Base-by-base conservation (phyloP, 148 eudicot genomes). In the Pharnaceum exiguum region DNA sequence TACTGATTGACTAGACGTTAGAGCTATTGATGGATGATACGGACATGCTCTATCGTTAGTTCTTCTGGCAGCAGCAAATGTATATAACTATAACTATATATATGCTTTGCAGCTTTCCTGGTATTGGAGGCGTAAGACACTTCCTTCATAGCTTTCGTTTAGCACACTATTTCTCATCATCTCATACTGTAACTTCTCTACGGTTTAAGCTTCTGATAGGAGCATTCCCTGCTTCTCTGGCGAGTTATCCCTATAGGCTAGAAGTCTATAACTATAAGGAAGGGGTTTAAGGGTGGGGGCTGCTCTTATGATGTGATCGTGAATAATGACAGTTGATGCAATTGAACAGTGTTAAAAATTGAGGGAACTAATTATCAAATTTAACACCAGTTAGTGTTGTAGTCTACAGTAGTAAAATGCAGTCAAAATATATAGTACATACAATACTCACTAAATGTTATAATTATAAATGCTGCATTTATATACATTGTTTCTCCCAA, bases 11-110 rank as follows among this genome's bases (percentile, higher is more conserved):
- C 70, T 37, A 65, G 39, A 55, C 62, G 47, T 55, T 36, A 37
- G n/a, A 65, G 50, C 16, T 65, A n/a, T n/a, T n/a, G n/a, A n/a
- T n/a, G n/a, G n/a, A n/a, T n/a, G n/a, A n/a, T n/a, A n/a, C n/a
- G n/a, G 70, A 65, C 55, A 56, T 64, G 59, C 51, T 63, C 60
- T 54, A 53, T 63, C 44, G 57, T 63, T 63, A 63, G 52, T 54
- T 21, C 53, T 29, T 46, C 33, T 63, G 31, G 48, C 59, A 19
- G 43, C 19, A 63, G 42, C 44, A 54, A 45, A 40, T 39, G 30
- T 18, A 18, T 2, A 18, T 11, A 15, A 13, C 22, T 18, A n/a
- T n/a, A n/a, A n/a, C n/a, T n/a, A n/a, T n/a, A n/a, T n/a, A n/a
- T 45, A 29, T 64, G 45, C 11, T 32, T 3, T 45, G 43, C 25